Evolutionary conservation across 441 rosid species (phyloP).

Genomic region (Brassica balearica): DNA sequence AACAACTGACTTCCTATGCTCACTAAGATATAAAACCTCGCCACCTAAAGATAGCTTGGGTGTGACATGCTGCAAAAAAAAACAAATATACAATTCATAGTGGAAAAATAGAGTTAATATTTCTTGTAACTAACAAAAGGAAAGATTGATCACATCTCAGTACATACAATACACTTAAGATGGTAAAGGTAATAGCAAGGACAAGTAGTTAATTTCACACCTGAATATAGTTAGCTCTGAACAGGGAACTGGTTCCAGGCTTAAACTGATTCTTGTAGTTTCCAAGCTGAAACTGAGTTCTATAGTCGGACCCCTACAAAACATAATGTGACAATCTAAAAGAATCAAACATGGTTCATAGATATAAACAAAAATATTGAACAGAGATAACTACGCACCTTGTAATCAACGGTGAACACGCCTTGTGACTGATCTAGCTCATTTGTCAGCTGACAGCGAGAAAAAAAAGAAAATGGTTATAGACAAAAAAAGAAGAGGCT

Average conservation of each 20-base stretch:
- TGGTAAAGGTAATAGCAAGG: constrained; percentile 1
- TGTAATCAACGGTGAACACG: constrained; percentile 74
- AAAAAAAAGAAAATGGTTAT: constrained; percentile 1
- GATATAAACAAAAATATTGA: neutral
- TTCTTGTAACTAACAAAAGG: neutral
- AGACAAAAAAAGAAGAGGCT: neutral
- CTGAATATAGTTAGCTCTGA: constrained; percentile 15
- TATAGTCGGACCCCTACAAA: constrained; percentile 74
- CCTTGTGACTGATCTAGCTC: constrained; percentile 81
- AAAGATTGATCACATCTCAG: neutral
- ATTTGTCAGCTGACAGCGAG: constrained; percentile 57
- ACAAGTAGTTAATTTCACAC: neutral
- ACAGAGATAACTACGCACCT: constrained; percentile 49
- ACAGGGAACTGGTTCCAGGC: neutral
- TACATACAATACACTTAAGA: neutral
- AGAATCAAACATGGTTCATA: neutral
- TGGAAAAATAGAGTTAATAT: neutral
- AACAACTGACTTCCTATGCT: constrained; percentile 77
- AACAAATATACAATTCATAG: neutral
- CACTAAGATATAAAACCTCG: constrained; percentile 73
- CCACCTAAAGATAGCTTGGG: constrained; percentile 17
- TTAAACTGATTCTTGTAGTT: constrained; percentile 20
- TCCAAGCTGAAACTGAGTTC: constrained; percentile 73
- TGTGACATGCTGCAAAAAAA: constrained; percentile 15
- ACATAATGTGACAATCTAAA: constrained; percentile 17